A percentile compares a stretch with the other conserved stretches of the same genome.
These are phyloP conservation scores for Leptographium radiaticola DNA, from an alignment of 2,329 filamentous ascomycete species.

Conservation along the genomic window DNA sequence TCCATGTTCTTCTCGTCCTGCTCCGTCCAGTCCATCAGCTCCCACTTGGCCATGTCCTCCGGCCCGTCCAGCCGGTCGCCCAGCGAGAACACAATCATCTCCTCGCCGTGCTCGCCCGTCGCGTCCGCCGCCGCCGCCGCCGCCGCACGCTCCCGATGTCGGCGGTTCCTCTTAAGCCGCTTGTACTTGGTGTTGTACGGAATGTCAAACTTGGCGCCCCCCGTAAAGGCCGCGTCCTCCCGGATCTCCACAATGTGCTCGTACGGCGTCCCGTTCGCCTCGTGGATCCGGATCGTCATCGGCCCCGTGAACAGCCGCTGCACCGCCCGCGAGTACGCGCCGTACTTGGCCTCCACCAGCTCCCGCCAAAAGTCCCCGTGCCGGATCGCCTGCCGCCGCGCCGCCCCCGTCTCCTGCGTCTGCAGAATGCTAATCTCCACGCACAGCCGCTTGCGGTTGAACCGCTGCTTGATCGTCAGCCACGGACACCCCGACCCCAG, in stretches of 20 bases:
- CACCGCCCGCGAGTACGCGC: slow-evolving; percentile 54
- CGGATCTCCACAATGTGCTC: slow-evolving; percentile 96
- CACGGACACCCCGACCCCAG: slow-evolving; percentile 76
- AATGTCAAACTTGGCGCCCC: slow-evolving; percentile 71
- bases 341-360: slow-evolving; percentile 63
- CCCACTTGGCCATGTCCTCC: slow-evolving; percentile 75
- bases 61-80: slow-evolving; percentile 79
- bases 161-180: slow-evolving; percentile 75
- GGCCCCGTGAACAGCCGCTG: slow-evolving; percentile 63
- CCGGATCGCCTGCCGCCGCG: slow-evolving; percentile 41
- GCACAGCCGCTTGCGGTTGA: slow-evolving; percentile 95
- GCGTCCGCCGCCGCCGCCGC: slow-evolving; percentile 47
- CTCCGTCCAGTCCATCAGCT: slow-evolving; percentile 74
- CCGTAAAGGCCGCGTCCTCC: slow-evolving; percentile 50
- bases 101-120: slow-evolving; percentile 40
- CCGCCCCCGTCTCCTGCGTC: slow-evolving; percentile 46
- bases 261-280: slow-evolving; percentile 94
- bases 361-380: slow-evolving; percentile 72
- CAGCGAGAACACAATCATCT: slow-evolving; percentile 72
- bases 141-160: slow-evolving; percentile 65
- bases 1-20: slow-evolving; percentile 88
- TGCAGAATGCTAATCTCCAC: slow-evolving; percentile 87
- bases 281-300: slow-evolving; percentile 96
- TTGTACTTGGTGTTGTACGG: slow-evolving; percentile 99
- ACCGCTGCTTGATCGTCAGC: slow-evolving; percentile 75